Percentiles rank a stretch among this genome's conserved stretches.
These are phyloP conservation scores for Phytophthora podocarpi DNA, from an alignment of 352 stramenopile species.

Conservation along the genomic window DNA sequence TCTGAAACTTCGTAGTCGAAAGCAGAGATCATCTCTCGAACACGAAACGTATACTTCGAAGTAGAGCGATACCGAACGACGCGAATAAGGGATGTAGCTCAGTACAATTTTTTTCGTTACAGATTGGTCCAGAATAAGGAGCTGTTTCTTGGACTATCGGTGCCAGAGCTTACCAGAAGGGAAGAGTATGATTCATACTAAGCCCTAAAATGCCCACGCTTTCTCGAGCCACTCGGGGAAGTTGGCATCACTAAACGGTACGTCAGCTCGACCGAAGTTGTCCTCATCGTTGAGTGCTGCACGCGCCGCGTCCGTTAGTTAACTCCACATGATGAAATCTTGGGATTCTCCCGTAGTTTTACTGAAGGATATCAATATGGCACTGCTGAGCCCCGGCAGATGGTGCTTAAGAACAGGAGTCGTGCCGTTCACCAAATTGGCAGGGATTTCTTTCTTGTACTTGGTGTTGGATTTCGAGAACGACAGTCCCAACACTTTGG, in stretches of 20 bases:
- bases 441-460: slow-evolving; percentile 5
- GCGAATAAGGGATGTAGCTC: no score
- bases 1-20: no score
- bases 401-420: background rate
- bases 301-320: slow-evolving; percentile 14
- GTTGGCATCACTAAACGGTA: slow-evolving; percentile 24
- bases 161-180: no score
- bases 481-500: slow-evolving; percentile 1
- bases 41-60: no score
- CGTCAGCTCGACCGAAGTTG: slow-evolving; percentile 15
- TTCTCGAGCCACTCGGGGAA: slow-evolving; percentile 2
- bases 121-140: no score
- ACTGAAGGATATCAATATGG: background rate
- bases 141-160: no score
- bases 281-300: slow-evolving; percentile 13
- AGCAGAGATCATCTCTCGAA: no score
- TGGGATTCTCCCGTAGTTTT: slow-evolving; percentile 15
- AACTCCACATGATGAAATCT: slow-evolving; percentile 16
- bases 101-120: no score
- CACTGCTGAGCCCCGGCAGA: background rate
- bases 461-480: slow-evolving; percentile 15
- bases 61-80: no score
- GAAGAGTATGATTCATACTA: no score
- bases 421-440: slow-evolving; percentile 9
- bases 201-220: background rate